Conservation (phyloP, 75 land plant genomes). For the Selaginella tamariscina region DNA sequence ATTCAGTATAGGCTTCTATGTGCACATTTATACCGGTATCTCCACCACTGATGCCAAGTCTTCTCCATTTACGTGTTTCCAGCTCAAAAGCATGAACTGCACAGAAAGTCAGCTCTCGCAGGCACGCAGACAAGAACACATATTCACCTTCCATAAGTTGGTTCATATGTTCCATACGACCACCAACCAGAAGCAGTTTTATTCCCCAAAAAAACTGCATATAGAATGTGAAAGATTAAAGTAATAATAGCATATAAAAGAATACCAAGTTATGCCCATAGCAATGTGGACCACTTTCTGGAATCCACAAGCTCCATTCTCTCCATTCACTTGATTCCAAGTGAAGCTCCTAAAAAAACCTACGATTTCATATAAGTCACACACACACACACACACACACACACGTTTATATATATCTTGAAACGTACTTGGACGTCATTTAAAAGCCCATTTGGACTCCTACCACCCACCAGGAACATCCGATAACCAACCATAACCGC, state of each 20-base stretch:
- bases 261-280: background rate
- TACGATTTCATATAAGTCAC: background rate
- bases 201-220: background rate
- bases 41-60: background rate
- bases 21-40: background rate
- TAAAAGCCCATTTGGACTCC: background rate
- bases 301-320: background rate
- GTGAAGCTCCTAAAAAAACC: background rate
- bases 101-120: no score
- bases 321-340: background rate
- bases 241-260: background rate
- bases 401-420: no score
- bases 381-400: no score
- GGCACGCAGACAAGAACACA: no score
- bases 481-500: background rate
- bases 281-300: background rate
- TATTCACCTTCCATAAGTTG: background rate
- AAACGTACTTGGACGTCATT: background rate
- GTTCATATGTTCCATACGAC: background rate
- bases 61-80: conserved; percentile 1
- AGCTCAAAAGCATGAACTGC: background rate
- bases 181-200: background rate
- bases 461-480: background rate
- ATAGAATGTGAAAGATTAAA: background rate
- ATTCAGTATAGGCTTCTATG: background rate